Evolutionary conservation across 495 filamentous ascomycete species (phyloP), one percentile per base, ranked within the genome.

Genomic region (Aspergillus funiculosus): DNA sequence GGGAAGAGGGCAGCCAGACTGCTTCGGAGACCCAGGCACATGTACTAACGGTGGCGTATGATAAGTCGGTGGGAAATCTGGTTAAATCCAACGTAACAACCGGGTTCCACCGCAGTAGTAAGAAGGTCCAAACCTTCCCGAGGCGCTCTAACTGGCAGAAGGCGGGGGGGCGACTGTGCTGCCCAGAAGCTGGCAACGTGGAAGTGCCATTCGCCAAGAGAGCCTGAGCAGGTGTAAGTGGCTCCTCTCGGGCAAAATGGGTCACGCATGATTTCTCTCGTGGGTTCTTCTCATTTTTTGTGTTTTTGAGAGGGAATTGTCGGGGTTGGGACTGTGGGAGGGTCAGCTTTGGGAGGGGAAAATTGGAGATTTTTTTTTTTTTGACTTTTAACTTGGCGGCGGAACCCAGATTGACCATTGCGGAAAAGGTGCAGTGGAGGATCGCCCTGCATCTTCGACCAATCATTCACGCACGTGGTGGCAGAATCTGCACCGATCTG

Each of bases 391-490:
- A 8, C 45, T 48, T 51, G 48, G 48, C 52, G 32, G 52, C 46
- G 46, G 42, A 54, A 41, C 38, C n/a, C 19, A 30, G 7, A 22
- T 31, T 6, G 22, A 24, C 41, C 18, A 53, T 31, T 47, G 50
- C 50, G 51, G 46, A 45, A 53, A 40, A 46, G 41, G 51, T 46
- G 48, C 5, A 31, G 11, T 31, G 9, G 29, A n/a, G 1, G 28
- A 30, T 26, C 34, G 46, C 38, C 46, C 49, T 31, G 39, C 15
- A 31, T 34, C 42, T 17, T 40, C 41, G 48, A 19, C 55, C 55
- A 58, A 58, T 58, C 18, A 52, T 26, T 25, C 3, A 6, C 46
- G 47, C 55, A 58, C 55, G 55, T 58, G 55, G 40, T n/a, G 50
- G 55, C 51, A 58, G 55, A 52, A 58, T 52, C 40, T 6, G 32